A percentile compares a stretch with the other conserved stretches of the same genome.
phyloP scores from a whole-genome alignment of 805 yeast genomes.

The Priceomyces carsonii region DNA sequence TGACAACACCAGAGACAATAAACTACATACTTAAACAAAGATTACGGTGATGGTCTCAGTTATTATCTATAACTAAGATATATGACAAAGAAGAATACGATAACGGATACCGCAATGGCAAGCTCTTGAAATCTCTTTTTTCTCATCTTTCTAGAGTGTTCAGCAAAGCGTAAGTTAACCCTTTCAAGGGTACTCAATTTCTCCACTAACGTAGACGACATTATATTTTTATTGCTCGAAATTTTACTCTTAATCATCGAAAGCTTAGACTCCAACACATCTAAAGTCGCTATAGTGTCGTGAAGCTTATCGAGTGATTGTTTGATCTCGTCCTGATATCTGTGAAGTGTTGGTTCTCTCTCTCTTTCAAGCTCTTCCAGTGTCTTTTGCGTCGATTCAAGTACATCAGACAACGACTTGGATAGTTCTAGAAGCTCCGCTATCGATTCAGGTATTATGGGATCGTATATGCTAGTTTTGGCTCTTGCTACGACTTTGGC shows the following conservation, averaged over 20 bases:
- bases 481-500: slow-evolving; percentile 2
- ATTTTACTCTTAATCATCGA: slow-evolving; percentile 22
- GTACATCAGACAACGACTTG: slow-evolving; percentile 18
- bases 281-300: slow-evolving; percentile 25
- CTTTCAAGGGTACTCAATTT: slow-evolving; percentile 34
- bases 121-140: slow-evolving; percentile 22
- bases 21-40: no score
- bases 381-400: slow-evolving; percentile 17
- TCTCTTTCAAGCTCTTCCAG: slow-evolving; percentile 17
- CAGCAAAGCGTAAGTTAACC: slow-evolving; percentile 27
- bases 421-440: slow-evolving; percentile 17
- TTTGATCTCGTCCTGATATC: slow-evolving; percentile 27
- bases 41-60: no score
- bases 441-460: slow-evolving; percentile 5
- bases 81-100: not conserved
- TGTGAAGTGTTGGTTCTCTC: slow-evolving; percentile 16
- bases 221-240: slow-evolving; percentile 22
- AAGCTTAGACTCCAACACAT: slow-evolving; percentile 26
- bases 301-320: slow-evolving; percentile 27
- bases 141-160: slow-evolving; percentile 24
- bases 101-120: not conserved
- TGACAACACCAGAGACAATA: no score
- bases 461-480: slow-evolving; percentile 1
- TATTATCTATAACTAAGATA: not conserved
- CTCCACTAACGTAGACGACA: slow-evolving; percentile 25